Percentiles rank a stretch among this genome's conserved stretches.
Conservation (phyloP, 2,329 filamentous ascomycete genomes). For the Fusarium coicis region DNA sequence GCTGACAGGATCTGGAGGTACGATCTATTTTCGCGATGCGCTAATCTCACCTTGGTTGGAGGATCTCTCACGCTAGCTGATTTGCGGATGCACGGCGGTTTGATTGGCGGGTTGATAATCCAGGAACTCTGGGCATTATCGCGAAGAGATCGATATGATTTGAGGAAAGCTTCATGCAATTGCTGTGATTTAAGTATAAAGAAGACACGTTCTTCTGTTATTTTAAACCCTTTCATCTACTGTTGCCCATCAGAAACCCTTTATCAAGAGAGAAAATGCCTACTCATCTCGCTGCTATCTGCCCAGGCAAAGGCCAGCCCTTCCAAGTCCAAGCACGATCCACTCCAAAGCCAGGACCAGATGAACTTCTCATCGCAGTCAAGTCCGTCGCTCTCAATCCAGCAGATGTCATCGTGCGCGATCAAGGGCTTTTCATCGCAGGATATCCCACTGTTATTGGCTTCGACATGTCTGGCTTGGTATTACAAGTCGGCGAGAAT, state of each 20-base stretch:
- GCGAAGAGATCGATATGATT: background rate
- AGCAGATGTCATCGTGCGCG: constrained; percentile 56
- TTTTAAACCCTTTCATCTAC: too few species aligned
- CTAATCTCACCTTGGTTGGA: constrained; percentile 33
- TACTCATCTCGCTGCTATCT: constrained; percentile 56
- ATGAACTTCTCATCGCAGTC: constrained; percentile 59
- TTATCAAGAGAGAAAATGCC: constrained; percentile 36
- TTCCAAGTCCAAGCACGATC: constrained; percentile 51
- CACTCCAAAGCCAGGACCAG: constrained; percentile 57
- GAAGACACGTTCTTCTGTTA: rapidly evolving
- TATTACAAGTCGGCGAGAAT: constrained; percentile 54
- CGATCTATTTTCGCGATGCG: background rate
- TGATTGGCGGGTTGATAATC: constrained; percentile 42
- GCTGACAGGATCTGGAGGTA: background rate
- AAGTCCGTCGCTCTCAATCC: constrained; percentile 62
- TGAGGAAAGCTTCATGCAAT: rapidly evolving
- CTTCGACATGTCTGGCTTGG: constrained; percentile 56
- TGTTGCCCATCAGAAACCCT: background rate
- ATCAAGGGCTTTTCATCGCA: constrained; percentile 54
- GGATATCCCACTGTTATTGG: constrained; percentile 55
- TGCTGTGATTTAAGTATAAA: constrained; percentile 1
- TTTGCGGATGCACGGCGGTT: constrained; percentile 34
- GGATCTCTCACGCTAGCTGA: constrained; percentile 38
- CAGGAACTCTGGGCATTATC: background rate
- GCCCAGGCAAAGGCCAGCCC: constrained; percentile 48